Evolutionary conservation across 2,329 filamentous ascomycete species (phyloP), one percentile per base, ranked within the genome.

Genomic region (Podosphaera fusca): DNA sequence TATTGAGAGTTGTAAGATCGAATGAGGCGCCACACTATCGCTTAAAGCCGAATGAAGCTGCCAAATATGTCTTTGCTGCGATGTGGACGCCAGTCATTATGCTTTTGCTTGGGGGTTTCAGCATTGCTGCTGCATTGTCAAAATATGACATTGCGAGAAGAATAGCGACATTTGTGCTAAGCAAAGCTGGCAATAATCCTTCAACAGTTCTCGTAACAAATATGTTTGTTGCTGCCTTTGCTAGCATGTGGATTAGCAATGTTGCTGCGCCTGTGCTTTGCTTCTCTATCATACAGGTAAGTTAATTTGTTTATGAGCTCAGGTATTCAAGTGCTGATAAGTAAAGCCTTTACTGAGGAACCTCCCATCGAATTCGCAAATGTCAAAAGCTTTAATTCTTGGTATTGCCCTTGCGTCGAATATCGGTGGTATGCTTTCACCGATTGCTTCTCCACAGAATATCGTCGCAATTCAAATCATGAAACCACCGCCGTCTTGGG

Each of bases 1-100:
- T 94, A 29, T 75, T 98, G 51, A 79, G 80, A 49, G 88, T 98
- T 30, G 86, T 95, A 60, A 81, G 87, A 36, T 79, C 82, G 36
- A 86, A 94, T 56, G 78, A 55, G 36, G 76, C 78, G 63, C 82
- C 83, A 0, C 75, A 87, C 59, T 71, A 73, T 50, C 80, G 90
- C 30, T 75, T 98, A 5, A 76, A 78, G n/a, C 79, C 88, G 2
- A 89, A 89, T 67, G 77, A 80, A 49, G 89, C 92, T 0, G 87
- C 90, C 0, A 75, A 78, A 34, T 90, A 85, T 65, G 84, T 95
- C 58, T 96, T 98, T 65, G 77, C 87, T 3, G 84, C 92, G 33
- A 98, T 98, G 92, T 98, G 92, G 92, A 95, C 90, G 2, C 90
- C 92, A 0, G 92, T 98, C 57, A 98, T 98, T 63, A 96, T 98